Conservation (phyloP, 2,329 filamentous ascomycete genomes). For the Curvularia lunata region DNA sequence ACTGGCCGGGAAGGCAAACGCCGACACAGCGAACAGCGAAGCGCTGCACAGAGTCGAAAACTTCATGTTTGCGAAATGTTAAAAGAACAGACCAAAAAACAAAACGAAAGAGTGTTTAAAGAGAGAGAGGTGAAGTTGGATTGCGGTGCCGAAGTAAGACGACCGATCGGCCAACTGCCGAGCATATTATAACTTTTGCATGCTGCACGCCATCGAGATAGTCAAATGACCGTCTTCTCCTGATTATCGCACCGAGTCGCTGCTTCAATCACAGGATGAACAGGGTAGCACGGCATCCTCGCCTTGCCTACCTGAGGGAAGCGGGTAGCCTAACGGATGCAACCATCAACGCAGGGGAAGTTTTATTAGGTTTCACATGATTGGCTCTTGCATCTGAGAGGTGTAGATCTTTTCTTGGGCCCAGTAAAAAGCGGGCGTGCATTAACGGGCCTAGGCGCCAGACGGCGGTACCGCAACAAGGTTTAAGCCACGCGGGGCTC, state of each 20-base stretch:
- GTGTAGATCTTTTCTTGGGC: neutral
- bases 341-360: neutral
- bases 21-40: constrained; percentile 14
- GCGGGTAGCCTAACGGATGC: neutral
- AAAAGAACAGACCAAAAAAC: neutral
- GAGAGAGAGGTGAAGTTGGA: neutral
- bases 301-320: neutral
- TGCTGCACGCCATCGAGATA: neutral
- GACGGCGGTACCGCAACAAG: neutral
- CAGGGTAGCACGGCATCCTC: neutral
- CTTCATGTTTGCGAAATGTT: constrained; percentile 14
- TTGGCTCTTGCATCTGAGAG: neutral
- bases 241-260: neutral
- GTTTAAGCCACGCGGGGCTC: neutral
- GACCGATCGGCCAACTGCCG: neutral
- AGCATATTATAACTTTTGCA: neutral
- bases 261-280: neutral
- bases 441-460: neutral
- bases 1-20: constrained; percentile 21
- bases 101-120: neutral
- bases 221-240: neutral
- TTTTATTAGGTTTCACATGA: neutral
- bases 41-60: constrained; percentile 15
- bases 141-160: neutral
- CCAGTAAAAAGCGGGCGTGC: neutral